Percentiles rank a stretch among this genome's conserved stretches.
phyloP scores from a whole-genome alignment of 1,284 basidiomycete species.

The Heliocybe sulcata region DNA sequence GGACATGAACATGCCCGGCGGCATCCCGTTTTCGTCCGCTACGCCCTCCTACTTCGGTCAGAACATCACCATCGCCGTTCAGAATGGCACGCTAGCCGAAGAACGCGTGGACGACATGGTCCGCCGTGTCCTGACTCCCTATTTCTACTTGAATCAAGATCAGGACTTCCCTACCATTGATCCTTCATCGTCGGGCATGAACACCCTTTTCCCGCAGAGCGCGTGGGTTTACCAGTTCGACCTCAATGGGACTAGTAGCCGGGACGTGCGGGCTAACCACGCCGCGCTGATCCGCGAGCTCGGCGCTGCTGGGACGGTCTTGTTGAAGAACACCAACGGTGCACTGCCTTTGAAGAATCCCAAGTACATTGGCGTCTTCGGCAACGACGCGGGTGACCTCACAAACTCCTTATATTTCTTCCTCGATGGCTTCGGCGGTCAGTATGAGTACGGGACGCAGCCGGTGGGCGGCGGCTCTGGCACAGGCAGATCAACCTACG shows the following conservation, averaged over 20 bases:
- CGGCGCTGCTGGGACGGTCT: conserved; percentile 48
- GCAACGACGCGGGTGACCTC: background rate
- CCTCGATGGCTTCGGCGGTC: background rate
- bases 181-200: background rate
- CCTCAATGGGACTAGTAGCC: background rate
- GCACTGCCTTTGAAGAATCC: conserved; percentile 41
- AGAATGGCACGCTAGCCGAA: conserved; percentile 30
- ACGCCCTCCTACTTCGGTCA: conserved; percentile 18
- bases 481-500: background rate
- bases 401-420: background rate
- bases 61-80: conserved; percentile 28
- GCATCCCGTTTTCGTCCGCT: conserved; percentile 22
- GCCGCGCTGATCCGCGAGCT: conserved; percentile 43
- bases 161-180: background rate
- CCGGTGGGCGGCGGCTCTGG: background rate
- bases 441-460: background rate
- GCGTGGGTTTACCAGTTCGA: background rate
- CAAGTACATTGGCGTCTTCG: background rate
- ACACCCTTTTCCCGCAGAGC: background rate
- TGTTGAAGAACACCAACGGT: conserved; percentile 53
- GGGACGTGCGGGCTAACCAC: conserved; percentile 36
- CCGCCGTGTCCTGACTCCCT: background rate
- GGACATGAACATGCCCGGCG: too few species aligned
- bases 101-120: background rate
- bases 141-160: background rate